Evolutionary conservation across 305 asterid species (phyloP).

Genomic region (Fraxinus platypoda): DNA sequence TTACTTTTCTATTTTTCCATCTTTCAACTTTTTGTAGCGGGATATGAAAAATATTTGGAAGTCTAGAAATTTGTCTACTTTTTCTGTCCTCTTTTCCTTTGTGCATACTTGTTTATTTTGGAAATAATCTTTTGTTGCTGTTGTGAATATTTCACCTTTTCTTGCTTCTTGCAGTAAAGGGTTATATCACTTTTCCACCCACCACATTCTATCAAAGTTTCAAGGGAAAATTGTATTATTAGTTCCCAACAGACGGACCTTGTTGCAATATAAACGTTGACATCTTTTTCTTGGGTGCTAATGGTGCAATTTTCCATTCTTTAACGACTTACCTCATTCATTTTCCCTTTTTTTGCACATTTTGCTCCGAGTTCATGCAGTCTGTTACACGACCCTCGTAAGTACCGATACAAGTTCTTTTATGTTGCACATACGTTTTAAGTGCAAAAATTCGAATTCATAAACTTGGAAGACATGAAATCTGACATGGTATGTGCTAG

Average conservation of each 20-base stretch:
- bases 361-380: neutral
- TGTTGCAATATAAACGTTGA: neutral
- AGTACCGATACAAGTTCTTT: neutral
- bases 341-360: neutral
- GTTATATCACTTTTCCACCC: neutral
- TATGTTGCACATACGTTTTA: neutral
- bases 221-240: neutral
- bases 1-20: neutral
- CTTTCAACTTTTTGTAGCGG: neutral
- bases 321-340: neutral
- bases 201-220: neutral
- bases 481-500: neutral
- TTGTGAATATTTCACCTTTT: slow-evolving; percentile 52
- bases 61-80: neutral
- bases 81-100: neutral
- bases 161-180: slow-evolving; percentile 62
- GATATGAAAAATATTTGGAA: neutral
- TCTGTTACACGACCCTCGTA: neutral
- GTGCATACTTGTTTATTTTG: neutral
- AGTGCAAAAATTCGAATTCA: neutral
- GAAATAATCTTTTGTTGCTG: neutral
- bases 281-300: neutral
- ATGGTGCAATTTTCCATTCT: neutral
- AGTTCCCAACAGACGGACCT: neutral
- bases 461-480: neutral